Evolutionary conservation across 2,329 filamentous ascomycete genomes (phyloP).

Genomic region (Clarireedia hainanense): DNA sequence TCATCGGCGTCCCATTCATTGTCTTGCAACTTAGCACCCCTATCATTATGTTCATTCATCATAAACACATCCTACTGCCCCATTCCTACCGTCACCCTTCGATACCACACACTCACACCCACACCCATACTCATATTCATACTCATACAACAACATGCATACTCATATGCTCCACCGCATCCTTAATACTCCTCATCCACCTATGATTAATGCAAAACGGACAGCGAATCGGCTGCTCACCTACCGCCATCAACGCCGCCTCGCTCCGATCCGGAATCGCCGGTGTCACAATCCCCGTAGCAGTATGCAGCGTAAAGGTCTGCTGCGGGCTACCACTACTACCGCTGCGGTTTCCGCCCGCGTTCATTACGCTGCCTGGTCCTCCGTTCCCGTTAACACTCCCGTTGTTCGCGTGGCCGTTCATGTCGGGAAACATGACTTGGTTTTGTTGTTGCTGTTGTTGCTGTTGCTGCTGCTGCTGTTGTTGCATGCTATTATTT

Average conservation of each 20-base stretch:
- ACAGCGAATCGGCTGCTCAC: conserved; percentile 25
- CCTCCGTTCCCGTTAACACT: not conserved
- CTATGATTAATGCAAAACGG: conserved; percentile 29
- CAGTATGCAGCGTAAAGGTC: conserved; percentile 23
- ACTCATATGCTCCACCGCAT: conserved; percentile 30
- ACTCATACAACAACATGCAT: conserved; percentile 28
- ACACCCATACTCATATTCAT: conserved; percentile 28
- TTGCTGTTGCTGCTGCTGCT: not conserved
- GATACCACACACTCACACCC: conserved; percentile 14
- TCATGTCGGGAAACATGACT: conserved; percentile 11
- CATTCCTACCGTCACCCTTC: too few relatives aligned
- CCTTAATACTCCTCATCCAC: conserved; percentile 28
- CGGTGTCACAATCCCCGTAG: conserved; percentile 23
- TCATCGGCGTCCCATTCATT: too few relatives aligned
- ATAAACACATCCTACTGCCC: too few relatives aligned
- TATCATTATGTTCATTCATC: too few relatives aligned
- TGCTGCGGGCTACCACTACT: conserved; percentile 8
- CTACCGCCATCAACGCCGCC: conserved; percentile 19
- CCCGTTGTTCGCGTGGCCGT: not conserved
- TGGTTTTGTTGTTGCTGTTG: not conserved
- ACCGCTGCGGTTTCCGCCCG: not conserved
- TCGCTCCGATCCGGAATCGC: conserved; percentile 17
- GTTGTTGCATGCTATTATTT: not conserved
- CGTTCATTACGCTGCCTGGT: not conserved
- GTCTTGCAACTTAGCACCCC: too few relatives aligned